These are phyloP conservation scores for Cryptosporidium felis DNA, from an alignment of 169 alveolate genomes.

Conservation along the genomic window DNA sequence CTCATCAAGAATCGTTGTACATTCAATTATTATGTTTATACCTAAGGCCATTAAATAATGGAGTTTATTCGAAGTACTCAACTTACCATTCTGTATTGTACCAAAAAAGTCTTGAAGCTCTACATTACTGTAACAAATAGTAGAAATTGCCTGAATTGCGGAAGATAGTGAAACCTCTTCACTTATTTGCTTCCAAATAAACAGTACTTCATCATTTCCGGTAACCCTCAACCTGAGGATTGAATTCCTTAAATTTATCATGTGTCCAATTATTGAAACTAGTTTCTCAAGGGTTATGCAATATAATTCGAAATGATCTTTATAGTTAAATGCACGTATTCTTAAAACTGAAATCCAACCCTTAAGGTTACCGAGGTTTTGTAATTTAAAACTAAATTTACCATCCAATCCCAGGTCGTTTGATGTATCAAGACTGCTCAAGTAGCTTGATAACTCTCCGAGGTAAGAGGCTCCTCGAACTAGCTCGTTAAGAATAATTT, in stretches of 20 bases:
- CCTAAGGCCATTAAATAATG: not conserved
- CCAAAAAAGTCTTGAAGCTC: not conserved
- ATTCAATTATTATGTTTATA: constrained; percentile 1
- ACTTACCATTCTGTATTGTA: not conserved
- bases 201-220: not conserved
- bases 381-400: not conserved
- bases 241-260: constrained; percentile 21
- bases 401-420: not conserved
- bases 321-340: not conserved
- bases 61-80: not conserved
- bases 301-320: not conserved
- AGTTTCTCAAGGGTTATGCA: not conserved
- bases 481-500: not conserved
- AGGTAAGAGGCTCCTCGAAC: not conserved
- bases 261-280: not conserved
- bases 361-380: not conserved
- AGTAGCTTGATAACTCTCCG: not conserved
- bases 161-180: constrained; percentile 23
- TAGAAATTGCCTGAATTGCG: constrained; percentile 25
- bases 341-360: constrained; percentile 32
- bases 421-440: not conserved
- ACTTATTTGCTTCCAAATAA: constrained; percentile 19
- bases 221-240: not conserved
- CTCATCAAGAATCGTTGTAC: constrained; percentile 51
- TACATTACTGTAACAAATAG: not conserved